Conservation (phyloP, 331 rosid genomes). For the Spiraea crenata region DNA sequence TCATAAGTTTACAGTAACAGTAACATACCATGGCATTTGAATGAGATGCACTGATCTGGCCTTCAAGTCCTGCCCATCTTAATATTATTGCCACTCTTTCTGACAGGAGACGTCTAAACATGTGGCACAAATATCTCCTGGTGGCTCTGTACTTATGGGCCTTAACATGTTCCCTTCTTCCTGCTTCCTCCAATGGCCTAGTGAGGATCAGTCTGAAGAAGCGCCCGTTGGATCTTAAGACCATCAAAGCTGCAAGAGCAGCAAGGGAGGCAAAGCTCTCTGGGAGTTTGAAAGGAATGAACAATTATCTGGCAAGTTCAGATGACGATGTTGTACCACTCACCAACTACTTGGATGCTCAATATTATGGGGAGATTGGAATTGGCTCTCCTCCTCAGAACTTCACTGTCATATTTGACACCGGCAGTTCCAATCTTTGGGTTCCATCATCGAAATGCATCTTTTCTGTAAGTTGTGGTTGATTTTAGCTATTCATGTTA, state of each 20-base stretch:
- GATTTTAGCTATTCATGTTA: conserved; percentile 16
- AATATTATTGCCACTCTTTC: conserved; percentile 7
- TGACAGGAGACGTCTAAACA: conserved; percentile 37
- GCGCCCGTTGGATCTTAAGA: conserved; percentile 53
- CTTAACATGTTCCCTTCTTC: conserved; percentile 54
- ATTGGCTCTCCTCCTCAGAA: conserved; percentile 87
- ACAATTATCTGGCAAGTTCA: conserved; percentile 17
- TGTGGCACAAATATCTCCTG: conserved; percentile 51
- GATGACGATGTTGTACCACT: conserved; percentile 55
- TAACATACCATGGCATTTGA: no score
- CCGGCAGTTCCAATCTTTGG: conserved; percentile 96
- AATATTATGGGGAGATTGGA: conserved; percentile 85
- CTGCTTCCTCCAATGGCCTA: conserved; percentile 56
- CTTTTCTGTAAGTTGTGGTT: conserved; percentile 62
- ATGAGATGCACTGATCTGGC: no score
- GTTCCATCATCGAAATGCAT: conserved; percentile 87
- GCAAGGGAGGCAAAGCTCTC: conserved; percentile 35
- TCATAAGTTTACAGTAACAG: no score
- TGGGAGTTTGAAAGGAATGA: not conserved
- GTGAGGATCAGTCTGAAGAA: conserved; percentile 69
- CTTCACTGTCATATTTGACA: conserved; percentile 79
- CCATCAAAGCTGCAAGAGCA: conserved; percentile 50
- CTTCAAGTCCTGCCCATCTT: not conserved
- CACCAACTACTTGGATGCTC: conserved; percentile 79
- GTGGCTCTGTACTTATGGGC: conserved; percentile 57